Percentiles rank a stretch among this genome's conserved stretches.
Evolutionary conservation across 2,329 filamentous ascomycete species (phyloP).

Genomic region (Trichophyton simii): DNA sequence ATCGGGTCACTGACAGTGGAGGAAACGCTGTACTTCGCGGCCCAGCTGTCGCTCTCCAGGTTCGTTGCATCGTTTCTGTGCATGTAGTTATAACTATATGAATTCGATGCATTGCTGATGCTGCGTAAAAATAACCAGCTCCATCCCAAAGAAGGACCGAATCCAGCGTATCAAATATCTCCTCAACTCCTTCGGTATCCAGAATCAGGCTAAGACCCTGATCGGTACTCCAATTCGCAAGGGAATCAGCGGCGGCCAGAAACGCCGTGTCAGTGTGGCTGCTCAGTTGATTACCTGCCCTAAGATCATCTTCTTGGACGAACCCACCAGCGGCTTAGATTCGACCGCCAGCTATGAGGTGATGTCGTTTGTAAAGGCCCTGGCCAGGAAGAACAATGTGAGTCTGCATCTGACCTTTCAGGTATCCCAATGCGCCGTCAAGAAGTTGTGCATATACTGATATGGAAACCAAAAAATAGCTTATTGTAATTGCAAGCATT

Average conservation of each 20-base stretch:
- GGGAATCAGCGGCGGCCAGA: slow-evolving; percentile 75
- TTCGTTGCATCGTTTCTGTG: slow-evolving; percentile 19
- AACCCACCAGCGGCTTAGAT: slow-evolving; percentile 74
- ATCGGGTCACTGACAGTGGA: slow-evolving; percentile 68
- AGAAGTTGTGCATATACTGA: not conserved
- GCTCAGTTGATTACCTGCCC: slow-evolving; percentile 71
- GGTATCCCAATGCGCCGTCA: not conserved
- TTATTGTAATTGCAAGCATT: slow-evolving; percentile 70
- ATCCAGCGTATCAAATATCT: slow-evolving; percentile 52
- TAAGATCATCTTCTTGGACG: slow-evolving; percentile 69
- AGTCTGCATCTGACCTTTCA: slow-evolving; percentile 14
- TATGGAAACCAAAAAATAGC: slow-evolving; percentile 27
- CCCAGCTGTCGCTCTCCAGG: slow-evolving; percentile 51
- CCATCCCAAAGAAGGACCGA: slow-evolving; percentile 45
- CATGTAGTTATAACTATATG: not conserved
- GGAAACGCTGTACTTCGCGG: slow-evolving; percentile 69
- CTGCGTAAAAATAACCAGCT: slow-evolving; percentile 20
- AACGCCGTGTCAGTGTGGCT: slow-evolving; percentile 65
- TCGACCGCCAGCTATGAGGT: slow-evolving; percentile 66
- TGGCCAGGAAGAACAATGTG: slow-evolving; percentile 55
- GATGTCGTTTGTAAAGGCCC: slow-evolving; percentile 55
- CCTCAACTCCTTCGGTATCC: slow-evolving; percentile 60
- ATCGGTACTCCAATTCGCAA: slow-evolving; percentile 74
- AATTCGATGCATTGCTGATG: not conserved
- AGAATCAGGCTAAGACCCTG: slow-evolving; percentile 54